These are phyloP conservation scores for Limnanthes douglasii DNA, from an alignment of 345 rosid species.

Conservation along the genomic window DNA sequence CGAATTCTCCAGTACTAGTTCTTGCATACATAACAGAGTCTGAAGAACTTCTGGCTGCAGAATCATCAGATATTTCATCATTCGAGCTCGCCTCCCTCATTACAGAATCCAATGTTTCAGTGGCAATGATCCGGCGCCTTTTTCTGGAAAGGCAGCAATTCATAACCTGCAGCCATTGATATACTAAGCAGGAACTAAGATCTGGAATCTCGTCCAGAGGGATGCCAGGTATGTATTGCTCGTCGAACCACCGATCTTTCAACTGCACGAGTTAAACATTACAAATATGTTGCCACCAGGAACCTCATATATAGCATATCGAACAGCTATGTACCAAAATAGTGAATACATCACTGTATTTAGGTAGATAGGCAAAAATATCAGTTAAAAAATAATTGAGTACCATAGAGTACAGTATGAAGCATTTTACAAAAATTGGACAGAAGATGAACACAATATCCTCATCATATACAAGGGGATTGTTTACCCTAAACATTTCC, in stretches of 20 bases:
- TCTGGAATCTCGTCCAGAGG: slow-evolving; percentile 65
- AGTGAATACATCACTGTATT: too few species aligned
- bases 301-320: too few species aligned
- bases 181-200: slow-evolving; percentile 66
- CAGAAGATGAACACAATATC: too few species aligned
- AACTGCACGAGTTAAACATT: slow-evolving; percentile 37
- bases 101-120: slow-evolving; percentile 54
- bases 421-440: too few species aligned
- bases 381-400: too few species aligned
- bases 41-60: slow-evolving; percentile 11
- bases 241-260: slow-evolving; percentile 69
- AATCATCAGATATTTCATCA: slow-evolving; percentile 23
- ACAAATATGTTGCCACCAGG: slow-evolving; percentile 1
- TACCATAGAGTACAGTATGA: too few species aligned
- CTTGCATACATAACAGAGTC: slow-evolving; percentile 39
- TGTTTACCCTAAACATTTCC: too few species aligned
- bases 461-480: too few species aligned
- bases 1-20: slow-evolving; percentile 50
- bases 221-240: slow-evolving; percentile 61
- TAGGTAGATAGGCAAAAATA: too few species aligned
- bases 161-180: slow-evolving; percentile 83
- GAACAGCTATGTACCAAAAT: too few species aligned
- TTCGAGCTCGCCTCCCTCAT: slow-evolving; percentile 37
- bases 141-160: slow-evolving; percentile 86
- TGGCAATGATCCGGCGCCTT: slow-evolving; percentile 33